Conservation (phyloP, 495 filamentous ascomycete species). For the Aspergillus nanangensis region DNA sequence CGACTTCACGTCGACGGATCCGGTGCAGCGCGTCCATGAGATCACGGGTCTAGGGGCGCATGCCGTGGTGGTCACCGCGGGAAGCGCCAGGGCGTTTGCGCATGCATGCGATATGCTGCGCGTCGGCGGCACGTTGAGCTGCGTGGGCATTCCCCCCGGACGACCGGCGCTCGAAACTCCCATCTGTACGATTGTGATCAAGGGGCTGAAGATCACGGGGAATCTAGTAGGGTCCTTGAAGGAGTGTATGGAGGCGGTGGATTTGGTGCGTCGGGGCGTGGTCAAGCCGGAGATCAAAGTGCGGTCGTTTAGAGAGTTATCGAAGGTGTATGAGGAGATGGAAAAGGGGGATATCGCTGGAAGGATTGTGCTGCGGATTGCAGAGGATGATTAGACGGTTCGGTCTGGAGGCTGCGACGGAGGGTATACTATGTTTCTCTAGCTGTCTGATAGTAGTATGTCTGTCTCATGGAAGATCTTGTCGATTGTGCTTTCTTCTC, state of each 20-base stretch:
- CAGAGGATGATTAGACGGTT: constrained; percentile 16
- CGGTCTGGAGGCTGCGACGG: too few species aligned
- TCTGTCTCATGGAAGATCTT: not conserved
- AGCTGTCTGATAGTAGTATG: not conserved
- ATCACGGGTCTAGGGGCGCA: constrained; percentile 42
- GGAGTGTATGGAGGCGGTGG: constrained; percentile 49
- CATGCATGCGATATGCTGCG: constrained; percentile 48
- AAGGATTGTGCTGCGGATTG: constrained; percentile 32
- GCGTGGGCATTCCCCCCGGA: constrained; percentile 44
- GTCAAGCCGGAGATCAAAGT: constrained; percentile 44
- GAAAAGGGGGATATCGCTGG: constrained; percentile 41
- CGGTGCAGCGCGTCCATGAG: constrained; percentile 31
- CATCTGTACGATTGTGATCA: constrained; percentile 45
- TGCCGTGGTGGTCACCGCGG: constrained; percentile 39
- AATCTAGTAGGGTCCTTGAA: constrained; percentile 47
- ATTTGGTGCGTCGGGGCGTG: constrained; percentile 39
- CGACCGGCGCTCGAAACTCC: constrained; percentile 39
- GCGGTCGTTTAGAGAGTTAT: constrained; percentile 40
- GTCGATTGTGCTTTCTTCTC: not conserved
- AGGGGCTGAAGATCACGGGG: constrained; percentile 39
- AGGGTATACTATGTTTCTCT: not conserved
- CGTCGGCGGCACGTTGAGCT: constrained; percentile 45
- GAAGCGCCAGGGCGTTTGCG: constrained; percentile 39
- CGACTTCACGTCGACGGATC: constrained; percentile 36
- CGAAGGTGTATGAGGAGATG: constrained; percentile 42